Evolutionary conservation across 208 protist genomes (phyloP).

Genomic region (Leptomonas seymouri): DNA sequence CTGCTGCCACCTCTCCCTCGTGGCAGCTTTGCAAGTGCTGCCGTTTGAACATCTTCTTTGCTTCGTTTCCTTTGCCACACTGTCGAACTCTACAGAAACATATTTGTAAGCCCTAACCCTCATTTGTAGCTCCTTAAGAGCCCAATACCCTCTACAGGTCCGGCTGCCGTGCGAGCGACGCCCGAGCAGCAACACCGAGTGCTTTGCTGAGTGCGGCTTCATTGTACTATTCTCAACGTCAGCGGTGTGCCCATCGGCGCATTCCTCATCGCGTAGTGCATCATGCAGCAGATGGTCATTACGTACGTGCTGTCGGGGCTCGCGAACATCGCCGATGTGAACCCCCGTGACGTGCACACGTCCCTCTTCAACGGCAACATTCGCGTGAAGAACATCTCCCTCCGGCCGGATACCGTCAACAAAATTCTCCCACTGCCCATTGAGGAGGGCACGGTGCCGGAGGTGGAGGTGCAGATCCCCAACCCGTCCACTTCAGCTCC

Average conservation of each 20-base stretch:
- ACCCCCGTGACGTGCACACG: constrained; percentile 64
- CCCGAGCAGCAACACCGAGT: too few relatives aligned
- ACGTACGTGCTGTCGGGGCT: constrained; percentile 71
- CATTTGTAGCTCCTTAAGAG: too few relatives aligned
- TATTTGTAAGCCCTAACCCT: too few relatives aligned
- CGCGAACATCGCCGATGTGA: constrained; percentile 76
- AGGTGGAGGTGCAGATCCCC: constrained; percentile 67
- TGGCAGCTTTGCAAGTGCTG: too few relatives aligned
- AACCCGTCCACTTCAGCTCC: constrained; percentile 56
- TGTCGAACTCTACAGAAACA: too few relatives aligned
- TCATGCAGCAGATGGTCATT: constrained; percentile 70
- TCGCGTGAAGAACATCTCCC: constrained; percentile 48
- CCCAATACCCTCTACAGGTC: too few relatives aligned
- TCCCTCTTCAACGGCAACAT: constrained; percentile 56
- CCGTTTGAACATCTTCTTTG: too few relatives aligned
- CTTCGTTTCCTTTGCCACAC: too few relatives aligned
- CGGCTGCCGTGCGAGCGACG: too few relatives aligned
- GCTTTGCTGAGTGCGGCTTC: background rate
- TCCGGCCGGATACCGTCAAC: constrained; percentile 63
- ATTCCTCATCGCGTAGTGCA: background rate
- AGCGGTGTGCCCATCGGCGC: background rate
- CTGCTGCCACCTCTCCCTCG: too few relatives aligned
- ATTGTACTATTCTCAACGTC: background rate
- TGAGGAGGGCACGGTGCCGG: constrained; percentile 46
- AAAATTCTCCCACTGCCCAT: constrained; percentile 62